These are phyloP conservation scores for Phialocephala subalpina DNA, from an alignment of 2,329 filamentous ascomycete genomes.

Conservation along the genomic window DNA sequence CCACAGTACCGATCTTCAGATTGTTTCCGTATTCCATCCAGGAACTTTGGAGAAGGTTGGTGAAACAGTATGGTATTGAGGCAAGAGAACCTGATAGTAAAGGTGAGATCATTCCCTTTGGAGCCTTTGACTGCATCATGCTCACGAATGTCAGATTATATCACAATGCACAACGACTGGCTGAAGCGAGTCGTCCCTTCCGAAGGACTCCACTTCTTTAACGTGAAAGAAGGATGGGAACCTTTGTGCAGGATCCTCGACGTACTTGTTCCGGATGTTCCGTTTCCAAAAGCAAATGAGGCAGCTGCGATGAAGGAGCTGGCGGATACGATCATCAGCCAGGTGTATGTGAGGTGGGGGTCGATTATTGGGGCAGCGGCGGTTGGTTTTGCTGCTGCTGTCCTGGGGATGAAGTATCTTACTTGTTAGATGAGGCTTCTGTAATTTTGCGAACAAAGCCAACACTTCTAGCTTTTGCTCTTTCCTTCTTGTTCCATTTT, in stretches of 20 bases:
- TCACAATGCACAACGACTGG: conserved; percentile 25
- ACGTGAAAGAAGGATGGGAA: conserved; percentile 43
- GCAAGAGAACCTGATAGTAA: neutral
- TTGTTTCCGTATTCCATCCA: neutral
- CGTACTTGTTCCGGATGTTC: conserved; percentile 43
- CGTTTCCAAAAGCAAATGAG: conserved; percentile 43
- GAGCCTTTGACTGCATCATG: neutral
- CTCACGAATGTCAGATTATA: neutral
- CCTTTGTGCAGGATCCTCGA: conserved; percentile 45
- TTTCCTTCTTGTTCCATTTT: no score
- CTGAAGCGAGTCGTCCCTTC: conserved; percentile 23
- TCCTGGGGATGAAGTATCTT: neutral
- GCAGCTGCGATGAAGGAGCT: conserved; percentile 23
- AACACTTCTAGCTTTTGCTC: no score
- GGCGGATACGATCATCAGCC: neutral
- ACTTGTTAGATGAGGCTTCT: neutral
- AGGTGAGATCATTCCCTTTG: neutral
- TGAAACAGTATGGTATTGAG: neutral
- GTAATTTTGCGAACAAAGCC: no score
- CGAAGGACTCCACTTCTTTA: conserved; percentile 27
- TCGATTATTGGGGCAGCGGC: neutral
- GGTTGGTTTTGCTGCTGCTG: neutral
- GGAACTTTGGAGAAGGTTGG: neutral
- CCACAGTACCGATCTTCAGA: neutral
- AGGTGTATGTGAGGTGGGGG: neutral